phyloP scores from a whole-genome alignment of 192 early-diverging fungal genomes.

The Coemansia sp. region DNA sequence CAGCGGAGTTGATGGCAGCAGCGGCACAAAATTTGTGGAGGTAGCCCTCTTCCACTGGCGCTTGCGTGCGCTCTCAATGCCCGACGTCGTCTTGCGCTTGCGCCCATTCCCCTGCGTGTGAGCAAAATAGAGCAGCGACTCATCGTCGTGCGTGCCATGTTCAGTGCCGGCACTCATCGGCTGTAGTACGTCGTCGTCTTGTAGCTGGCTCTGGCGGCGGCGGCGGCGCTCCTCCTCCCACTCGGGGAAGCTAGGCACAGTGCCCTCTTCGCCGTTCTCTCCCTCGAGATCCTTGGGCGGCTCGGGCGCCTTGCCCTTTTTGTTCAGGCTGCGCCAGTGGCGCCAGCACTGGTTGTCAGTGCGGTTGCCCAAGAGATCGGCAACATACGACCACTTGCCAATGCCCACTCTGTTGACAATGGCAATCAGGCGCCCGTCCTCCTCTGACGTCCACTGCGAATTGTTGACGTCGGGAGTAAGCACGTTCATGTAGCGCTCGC shows the following conservation, averaged over 20 bases:
- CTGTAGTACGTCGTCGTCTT: not conserved
- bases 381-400: conserved; percentile 64
- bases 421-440: conserved; percentile 53
- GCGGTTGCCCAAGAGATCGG: conserved; percentile 51
- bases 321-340: conserved; percentile 58
- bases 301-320: conserved; percentile 51
- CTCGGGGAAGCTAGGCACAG: conserved; percentile 54
- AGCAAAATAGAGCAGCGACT: conserved; percentile 30
- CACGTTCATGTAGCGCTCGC: conserved; percentile 77
- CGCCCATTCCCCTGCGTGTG: conserved; percentile 44
- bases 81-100: conserved; percentile 56
- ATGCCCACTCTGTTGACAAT: conserved; percentile 51
- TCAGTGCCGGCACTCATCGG: conserved; percentile 6
- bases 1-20: conserved; percentile 33
- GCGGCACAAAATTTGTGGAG: conserved; percentile 50
- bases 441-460: conserved; percentile 59
- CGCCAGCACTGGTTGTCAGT: conserved; percentile 64
- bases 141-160: conserved; percentile 12
- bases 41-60: conserved; percentile 60
- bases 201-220: conserved; percentile 5
- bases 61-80: conserved; percentile 57
- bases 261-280: conserved; percentile 51
- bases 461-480: conserved; percentile 62
- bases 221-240: conserved; percentile 50
- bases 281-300: conserved; percentile 39